Evolutionary conservation across 2,329 filamentous ascomycete genomes (phyloP).

Genomic region (Cordyceps pruinosa): DNA sequence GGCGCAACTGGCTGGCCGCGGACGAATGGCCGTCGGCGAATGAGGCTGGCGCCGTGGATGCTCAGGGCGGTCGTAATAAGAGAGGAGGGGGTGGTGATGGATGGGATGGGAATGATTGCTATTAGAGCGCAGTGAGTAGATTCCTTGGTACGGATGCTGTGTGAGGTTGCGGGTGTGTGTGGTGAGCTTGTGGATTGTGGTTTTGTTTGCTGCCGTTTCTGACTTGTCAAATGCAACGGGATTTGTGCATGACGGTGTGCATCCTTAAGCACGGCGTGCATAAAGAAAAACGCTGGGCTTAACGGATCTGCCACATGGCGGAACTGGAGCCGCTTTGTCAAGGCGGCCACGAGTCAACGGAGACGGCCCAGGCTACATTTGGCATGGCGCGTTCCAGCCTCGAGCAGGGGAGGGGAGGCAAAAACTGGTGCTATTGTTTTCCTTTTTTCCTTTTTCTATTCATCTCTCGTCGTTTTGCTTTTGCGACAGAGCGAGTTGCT

Average conservation of each 20-base stretch:
- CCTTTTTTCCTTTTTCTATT: neutral
- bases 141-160: too few species aligned
- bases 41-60: too few species aligned
- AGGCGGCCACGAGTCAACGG: constrained; percentile 1
- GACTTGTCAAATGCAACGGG: neutral
- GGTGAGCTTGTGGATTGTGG: neutral
- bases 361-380: constrained; percentile 4
- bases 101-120: too few species aligned
- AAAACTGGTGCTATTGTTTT: neutral
- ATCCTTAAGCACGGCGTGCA: neutral
- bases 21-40: too few species aligned
- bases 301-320: neutral
- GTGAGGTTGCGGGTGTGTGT: neutral
- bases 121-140: too few species aligned
- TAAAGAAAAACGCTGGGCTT: neutral
- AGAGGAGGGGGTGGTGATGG: too few species aligned
- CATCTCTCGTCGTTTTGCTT: too few species aligned
- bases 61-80: too few species aligned
- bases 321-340: neutral
- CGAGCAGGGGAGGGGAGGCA: neutral
- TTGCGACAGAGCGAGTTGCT: neutral
- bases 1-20: too few species aligned
- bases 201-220: neutral
- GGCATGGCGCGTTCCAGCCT: neutral
- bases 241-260: constrained; percentile 4